These are phyloP conservation scores for Strobilomyces echinocephalus DNA, from an alignment of 768 basidiomycete genomes.

Conservation along the genomic window DNA sequence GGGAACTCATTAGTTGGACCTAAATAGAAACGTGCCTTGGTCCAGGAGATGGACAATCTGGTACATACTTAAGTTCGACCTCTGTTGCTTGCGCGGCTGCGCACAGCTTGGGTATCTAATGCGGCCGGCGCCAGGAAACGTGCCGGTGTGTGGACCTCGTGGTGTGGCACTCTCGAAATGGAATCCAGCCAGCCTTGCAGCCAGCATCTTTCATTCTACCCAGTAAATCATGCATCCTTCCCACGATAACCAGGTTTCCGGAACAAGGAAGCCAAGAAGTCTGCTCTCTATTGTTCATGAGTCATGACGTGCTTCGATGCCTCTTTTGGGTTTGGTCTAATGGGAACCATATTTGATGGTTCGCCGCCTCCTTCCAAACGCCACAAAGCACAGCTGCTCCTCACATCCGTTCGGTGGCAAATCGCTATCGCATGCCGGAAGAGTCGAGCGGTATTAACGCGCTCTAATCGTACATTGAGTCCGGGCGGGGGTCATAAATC, in stretches of 20 bases:
- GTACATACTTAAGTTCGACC: background rate
- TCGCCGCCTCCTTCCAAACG: slow-evolving; percentile 9
- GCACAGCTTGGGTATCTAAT: background rate
- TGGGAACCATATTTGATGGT: background rate
- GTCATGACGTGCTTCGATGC: slow-evolving; percentile 9
- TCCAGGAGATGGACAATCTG: background rate
- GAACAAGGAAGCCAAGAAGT: slow-evolving; percentile 22
- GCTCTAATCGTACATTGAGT: background rate
- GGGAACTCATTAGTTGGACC: no score
- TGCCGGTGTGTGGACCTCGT: slow-evolving; percentile 17
- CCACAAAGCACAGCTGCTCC: slow-evolving; percentile 25
- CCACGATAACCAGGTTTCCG: slow-evolving; percentile 11
- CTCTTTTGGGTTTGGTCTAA: slow-evolving; percentile 5
- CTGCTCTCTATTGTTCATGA: slow-evolving; percentile 16
- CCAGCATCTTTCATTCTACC: slow-evolving; percentile 7
- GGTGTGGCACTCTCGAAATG: slow-evolving; percentile 5
- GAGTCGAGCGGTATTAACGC: background rate
- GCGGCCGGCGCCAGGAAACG: background rate
- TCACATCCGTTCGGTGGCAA: background rate
- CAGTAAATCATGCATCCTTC: slow-evolving; percentile 1
- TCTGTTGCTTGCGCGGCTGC: background rate
- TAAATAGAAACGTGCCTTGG: no score
- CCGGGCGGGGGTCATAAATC: no score
- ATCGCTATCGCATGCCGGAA: background rate
- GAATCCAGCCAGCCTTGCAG: background rate